Evolutionary conservation across 495 filamentous ascomycete species (phyloP).

Genomic region (Apodospora peruviana): DNA sequence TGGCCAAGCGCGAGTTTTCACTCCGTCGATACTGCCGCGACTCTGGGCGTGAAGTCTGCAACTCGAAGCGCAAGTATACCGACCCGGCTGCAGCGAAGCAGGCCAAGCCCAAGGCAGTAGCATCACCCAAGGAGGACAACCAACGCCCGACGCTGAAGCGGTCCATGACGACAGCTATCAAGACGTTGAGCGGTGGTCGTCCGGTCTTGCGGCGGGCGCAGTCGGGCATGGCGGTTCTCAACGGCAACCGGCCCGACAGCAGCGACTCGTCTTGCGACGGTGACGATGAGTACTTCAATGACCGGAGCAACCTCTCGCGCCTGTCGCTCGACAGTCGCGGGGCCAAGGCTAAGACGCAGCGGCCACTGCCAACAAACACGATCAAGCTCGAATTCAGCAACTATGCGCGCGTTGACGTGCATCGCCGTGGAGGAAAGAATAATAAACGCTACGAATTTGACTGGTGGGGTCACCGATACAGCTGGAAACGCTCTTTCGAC

Average conservation of each 20-base stretch:
- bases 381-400: slow-evolving; percentile 93
- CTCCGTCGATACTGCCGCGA: slow-evolving; percentile 87
- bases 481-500: slow-evolving; percentile 71
- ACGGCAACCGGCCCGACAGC: slow-evolving; percentile 36
- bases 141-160: slow-evolving; percentile 48
- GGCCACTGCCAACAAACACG: slow-evolving; percentile 58
- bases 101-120: no score
- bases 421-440: slow-evolving; percentile 60
- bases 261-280: slow-evolving; percentile 36
- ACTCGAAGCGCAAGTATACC: slow-evolving; percentile 67
- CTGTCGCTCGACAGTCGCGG: slow-evolving; percentile 24
- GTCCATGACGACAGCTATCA: slow-evolving; percentile 71
- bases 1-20: slow-evolving; percentile 81
- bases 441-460: slow-evolving; percentile 83
- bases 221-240: slow-evolving; percentile 24
- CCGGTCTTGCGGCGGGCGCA: slow-evolving; percentile 47
- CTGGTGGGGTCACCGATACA: slow-evolving; percentile 84
- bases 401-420: slow-evolving; percentile 88
- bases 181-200: slow-evolving; percentile 54
- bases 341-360: slow-evolving; percentile 23
- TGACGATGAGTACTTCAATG: slow-evolving; percentile 41
- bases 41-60: slow-evolving; percentile 89
- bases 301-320: slow-evolving; percentile 31
- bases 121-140: slow-evolving; percentile 14
- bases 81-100: slow-evolving; percentile 36